These are phyloP conservation scores for Apiospora koreana DNA, from an alignment of 2,329 filamentous ascomycete genomes.

Conservation along the genomic window DNA sequence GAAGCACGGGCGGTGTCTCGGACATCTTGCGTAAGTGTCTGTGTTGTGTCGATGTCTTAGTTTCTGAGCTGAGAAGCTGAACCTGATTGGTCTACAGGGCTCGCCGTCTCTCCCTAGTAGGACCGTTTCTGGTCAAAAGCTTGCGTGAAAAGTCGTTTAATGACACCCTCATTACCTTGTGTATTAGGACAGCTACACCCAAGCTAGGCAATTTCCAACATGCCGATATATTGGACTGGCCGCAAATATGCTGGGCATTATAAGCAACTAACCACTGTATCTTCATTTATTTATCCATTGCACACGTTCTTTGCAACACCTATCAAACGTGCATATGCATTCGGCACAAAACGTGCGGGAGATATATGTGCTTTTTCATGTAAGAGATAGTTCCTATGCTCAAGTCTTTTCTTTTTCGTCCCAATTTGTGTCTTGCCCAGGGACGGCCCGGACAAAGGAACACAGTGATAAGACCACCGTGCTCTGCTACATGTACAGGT, in stretches of 20 bases:
- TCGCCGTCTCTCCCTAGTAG: not conserved
- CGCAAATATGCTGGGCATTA: no score
- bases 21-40: not conserved
- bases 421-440: not conserved
- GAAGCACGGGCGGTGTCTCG: not conserved
- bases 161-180: not conserved
- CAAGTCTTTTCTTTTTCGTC: no score
- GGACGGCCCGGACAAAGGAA: not conserved
- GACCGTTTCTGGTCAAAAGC: not conserved
- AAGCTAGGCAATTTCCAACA: not conserved
- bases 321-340: conserved; percentile 1
- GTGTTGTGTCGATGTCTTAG: not conserved
- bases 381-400: not conserved
- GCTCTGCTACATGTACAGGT: not conserved
- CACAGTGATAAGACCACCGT: not conserved
- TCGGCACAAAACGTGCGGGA: not conserved
- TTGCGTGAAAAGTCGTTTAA: not conserved
- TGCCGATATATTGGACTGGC: not conserved
- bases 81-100: not conserved
- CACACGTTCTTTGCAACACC: not conserved
- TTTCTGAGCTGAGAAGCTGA: not conserved
- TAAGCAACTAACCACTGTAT: not conserved
- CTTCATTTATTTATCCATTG: not conserved
- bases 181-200: not conserved
- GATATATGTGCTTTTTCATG: not conserved